Conservation (phyloP, 345 rosid genomes). For the Camelina neglecta region DNA sequence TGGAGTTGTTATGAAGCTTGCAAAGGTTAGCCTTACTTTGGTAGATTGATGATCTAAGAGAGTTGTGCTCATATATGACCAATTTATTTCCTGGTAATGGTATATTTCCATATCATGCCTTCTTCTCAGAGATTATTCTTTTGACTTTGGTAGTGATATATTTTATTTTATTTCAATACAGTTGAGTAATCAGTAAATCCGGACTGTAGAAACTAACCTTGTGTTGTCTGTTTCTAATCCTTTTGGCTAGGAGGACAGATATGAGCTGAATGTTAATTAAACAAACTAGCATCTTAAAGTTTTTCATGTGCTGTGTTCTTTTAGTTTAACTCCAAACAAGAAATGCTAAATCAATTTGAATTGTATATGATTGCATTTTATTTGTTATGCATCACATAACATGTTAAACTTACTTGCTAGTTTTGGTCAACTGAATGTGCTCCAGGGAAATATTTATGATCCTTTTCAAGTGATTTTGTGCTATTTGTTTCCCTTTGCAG, state of each 20-base stretch:
- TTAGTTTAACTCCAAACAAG: conserved; percentile 22
- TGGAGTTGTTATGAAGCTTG: conserved; percentile 95
- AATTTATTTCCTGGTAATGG: conserved; percentile 19
- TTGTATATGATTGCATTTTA: conserved; percentile 10
- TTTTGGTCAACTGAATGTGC: conserved; percentile 24
- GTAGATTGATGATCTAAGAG: conserved; percentile 27
- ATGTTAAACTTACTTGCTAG: background rate
- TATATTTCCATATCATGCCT: conserved; percentile 19
- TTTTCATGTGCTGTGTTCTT: conserved; percentile 5
- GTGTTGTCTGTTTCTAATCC: conserved; percentile 3
- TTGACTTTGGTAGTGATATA: background rate
- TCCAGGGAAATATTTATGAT: background rate
- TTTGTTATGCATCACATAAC: background rate
- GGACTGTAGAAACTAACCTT: conserved; percentile 15
- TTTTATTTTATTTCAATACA: background rate
- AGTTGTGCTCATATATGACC: conserved; percentile 20
- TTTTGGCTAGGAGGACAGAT: conserved; percentile 26
- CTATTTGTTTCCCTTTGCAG: conserved; percentile 47
- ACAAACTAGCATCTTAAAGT: background rate
- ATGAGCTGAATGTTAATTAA: background rate
- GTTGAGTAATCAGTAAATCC: conserved; percentile 8
- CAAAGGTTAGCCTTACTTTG: conserved; percentile 64
- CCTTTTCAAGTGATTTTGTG: conserved; percentile 7
- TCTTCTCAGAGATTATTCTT: conserved; percentile 13
- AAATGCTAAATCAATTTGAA: conserved; percentile 2